These are phyloP conservation scores for Hanseniaspora clermontiae DNA, from an alignment of 805 yeast species.

Conservation along the genomic window DNA sequence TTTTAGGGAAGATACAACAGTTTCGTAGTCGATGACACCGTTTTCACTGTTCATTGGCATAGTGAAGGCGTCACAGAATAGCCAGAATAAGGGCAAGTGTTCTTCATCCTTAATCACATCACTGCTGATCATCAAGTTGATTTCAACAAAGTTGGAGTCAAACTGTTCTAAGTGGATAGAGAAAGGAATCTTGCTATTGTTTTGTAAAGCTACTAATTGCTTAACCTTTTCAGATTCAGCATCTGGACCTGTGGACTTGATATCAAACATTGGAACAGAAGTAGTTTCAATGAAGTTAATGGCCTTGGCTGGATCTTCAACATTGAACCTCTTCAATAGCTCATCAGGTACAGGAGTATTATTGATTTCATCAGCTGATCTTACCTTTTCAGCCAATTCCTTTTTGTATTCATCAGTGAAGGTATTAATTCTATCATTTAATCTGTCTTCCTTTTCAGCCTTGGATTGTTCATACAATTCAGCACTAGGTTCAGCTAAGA, in stretches of 20 bases:
- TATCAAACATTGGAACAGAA: slow-evolving; percentile 45
- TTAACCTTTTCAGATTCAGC: slow-evolving; percentile 23
- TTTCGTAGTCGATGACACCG: slow-evolving; percentile 51
- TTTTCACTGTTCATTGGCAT: slow-evolving; percentile 56
- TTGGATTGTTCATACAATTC: slow-evolving; percentile 36
- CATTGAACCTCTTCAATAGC: slow-evolving; percentile 47
- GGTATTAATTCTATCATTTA: slow-evolving; percentile 37
- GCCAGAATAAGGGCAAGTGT: slow-evolving; percentile 50
- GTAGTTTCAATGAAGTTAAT: slow-evolving; percentile 56
- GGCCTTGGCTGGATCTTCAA: slow-evolving; percentile 60
- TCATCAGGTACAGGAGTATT: slow-evolving; percentile 65
- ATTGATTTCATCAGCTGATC: slow-evolving; percentile 53
- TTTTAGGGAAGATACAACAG: slow-evolving; percentile 61
- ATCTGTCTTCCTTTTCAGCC: slow-evolving; percentile 36
- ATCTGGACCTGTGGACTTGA: slow-evolving; percentile 24
- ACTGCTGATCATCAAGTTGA: slow-evolving; percentile 50
- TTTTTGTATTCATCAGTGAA: slow-evolving; percentile 52
- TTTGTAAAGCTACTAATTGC: slow-evolving; percentile 17
- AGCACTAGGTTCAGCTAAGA: slow-evolving; percentile 58
- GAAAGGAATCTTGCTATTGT: slow-evolving; percentile 44
- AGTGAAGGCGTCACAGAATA: slow-evolving; percentile 55
- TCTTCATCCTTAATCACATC: slow-evolving; percentile 34
- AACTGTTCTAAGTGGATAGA: slow-evolving; percentile 68
- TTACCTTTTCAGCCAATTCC: slow-evolving; percentile 38
- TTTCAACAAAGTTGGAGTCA: slow-evolving; percentile 64